Conservation (phyloP, 306 rosid species). For the Casuarina cunninghamiana region DNA sequence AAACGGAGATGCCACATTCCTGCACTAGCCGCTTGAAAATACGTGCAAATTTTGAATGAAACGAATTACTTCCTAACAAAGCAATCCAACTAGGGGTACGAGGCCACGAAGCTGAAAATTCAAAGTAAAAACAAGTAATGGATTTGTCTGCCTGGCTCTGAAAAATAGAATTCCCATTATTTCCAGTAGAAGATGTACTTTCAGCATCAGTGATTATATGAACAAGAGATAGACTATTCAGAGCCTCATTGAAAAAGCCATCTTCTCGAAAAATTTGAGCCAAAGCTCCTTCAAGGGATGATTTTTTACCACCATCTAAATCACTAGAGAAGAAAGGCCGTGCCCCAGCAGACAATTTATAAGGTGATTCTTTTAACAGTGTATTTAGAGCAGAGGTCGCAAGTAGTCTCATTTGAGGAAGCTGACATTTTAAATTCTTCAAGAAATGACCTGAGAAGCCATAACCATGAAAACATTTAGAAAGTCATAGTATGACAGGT, state of each 20-base stretch:
- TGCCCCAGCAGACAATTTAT: constrained; percentile 63
- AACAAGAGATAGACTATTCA: constrained; percentile 94
- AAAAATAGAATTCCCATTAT: constrained; percentile 74
- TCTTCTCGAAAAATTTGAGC: constrained; percentile 86
- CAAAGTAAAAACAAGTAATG: constrained; percentile 89
- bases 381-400: constrained; percentile 95
- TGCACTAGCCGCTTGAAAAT: constrained; percentile 91
- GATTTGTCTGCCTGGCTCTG: constrained; percentile 98
- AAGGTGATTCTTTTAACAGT: constrained; percentile 92
- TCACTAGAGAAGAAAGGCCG: constrained; percentile 39
- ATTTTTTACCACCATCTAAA: constrained; percentile 54
- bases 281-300: constrained; percentile 86
- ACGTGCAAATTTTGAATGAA: constrained; percentile 88
- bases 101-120: constrained; percentile 97
- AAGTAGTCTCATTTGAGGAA: constrained; percentile 97
- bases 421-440: constrained; percentile 88
- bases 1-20: constrained; percentile 89
- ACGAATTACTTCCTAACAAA: constrained; percentile 70
- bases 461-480: constrained; percentile 23
- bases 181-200: constrained; percentile 64
- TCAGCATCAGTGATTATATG: constrained; percentile 83
- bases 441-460: constrained; percentile 81
- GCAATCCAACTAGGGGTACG: constrained; percentile 98
- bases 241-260: constrained; percentile 84
- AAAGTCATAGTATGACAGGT: background rate